Evolutionary conservation across 495 filamentous ascomycete species (phyloP).

Genomic region (Aspergillus steynii): DNA sequence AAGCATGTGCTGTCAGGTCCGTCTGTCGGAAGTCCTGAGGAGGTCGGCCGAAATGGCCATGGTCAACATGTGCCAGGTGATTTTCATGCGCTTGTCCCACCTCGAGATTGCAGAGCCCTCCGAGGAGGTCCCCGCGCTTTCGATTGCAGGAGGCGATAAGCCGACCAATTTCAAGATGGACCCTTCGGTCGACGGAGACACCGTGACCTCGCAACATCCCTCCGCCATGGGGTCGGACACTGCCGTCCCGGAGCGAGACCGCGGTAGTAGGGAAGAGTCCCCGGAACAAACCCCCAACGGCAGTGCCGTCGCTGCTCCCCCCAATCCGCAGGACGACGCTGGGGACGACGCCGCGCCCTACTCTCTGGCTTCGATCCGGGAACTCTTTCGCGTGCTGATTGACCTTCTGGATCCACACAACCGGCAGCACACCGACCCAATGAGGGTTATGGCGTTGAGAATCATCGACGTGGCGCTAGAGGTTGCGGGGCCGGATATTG

Average conservation of each 20-base stretch:
- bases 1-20: conserved; percentile 94
- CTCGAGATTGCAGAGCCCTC: conserved; percentile 71
- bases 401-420: conserved; percentile 93
- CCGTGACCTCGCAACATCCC: conserved; percentile 48
- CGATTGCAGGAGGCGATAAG: conserved; percentile 53
- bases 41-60: conserved; percentile 94
- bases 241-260: conserved; percentile 33
- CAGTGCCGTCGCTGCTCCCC: conserved; percentile 48
- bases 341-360: conserved; percentile 74
- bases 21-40: conserved; percentile 86
- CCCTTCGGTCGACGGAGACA: conserved; percentile 75
- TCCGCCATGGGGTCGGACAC: conserved; percentile 48
- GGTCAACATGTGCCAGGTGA: conserved; percentile 98
- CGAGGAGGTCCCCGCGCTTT: conserved; percentile 58
- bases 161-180: conserved; percentile 74
- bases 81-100: conserved; percentile 88
- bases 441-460: conserved; percentile 94
- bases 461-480: conserved; percentile 98
- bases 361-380: conserved; percentile 87
- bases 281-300: conserved; percentile 41
- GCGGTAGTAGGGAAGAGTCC: conserved; percentile 34
- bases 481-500: conserved; percentile 93
- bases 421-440: conserved; percentile 84
- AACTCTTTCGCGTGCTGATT: conserved; percentile 93
- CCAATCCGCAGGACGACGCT: conserved; percentile 36